Conservation (phyloP, 1,284 basidiomycete genomes). For the Malassezia dermatis region DNA sequence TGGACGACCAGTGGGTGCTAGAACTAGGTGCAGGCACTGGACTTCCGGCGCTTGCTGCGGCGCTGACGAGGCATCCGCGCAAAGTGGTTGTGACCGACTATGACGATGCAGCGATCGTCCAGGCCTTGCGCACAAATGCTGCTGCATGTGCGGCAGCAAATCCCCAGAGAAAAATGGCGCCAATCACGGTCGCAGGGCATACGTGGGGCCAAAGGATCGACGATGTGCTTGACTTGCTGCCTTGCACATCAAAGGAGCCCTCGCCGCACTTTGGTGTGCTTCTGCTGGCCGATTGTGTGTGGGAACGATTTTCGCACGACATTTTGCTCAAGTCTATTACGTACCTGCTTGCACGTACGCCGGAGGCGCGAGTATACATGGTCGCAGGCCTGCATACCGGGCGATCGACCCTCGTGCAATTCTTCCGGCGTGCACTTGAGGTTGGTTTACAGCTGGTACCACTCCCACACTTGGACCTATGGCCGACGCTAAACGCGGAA, state of each 20-base stretch:
- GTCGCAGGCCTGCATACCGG: conserved; percentile 44
- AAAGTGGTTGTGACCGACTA: conserved; percentile 39
- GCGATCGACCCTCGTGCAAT: conserved; percentile 29
- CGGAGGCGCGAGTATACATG: conserved; percentile 28
- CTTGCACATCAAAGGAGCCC: neutral
- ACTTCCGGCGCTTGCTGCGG: conserved; percentile 34
- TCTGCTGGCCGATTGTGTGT: conserved; percentile 44
- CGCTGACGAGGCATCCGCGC: conserved; percentile 12
- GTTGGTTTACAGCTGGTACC: conserved; percentile 25
- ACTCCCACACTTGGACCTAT: conserved; percentile 4
- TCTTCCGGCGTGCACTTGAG: conserved; percentile 26
- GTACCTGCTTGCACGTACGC: conserved; percentile 15
- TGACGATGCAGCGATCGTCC: conserved; percentile 33
- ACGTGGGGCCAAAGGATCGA: conserved; percentile 37
- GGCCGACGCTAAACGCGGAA: conserved; percentile 12
- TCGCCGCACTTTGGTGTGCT: conserved; percentile 22
- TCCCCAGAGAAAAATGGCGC: neutral
- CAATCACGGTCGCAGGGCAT: conserved; percentile 26
- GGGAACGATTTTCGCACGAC: conserved; percentile 41
- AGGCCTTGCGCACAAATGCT: conserved; percentile 33
- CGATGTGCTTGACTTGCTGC: conserved; percentile 33
- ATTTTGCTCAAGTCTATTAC: conserved; percentile 32
- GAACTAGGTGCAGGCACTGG: conserved; percentile 42
- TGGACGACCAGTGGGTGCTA: conserved; percentile 19
- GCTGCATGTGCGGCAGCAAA: conserved; percentile 12